Base-by-base conservation (phyloP, 768 basidiomycete species). In the Russula emetica region DNA sequence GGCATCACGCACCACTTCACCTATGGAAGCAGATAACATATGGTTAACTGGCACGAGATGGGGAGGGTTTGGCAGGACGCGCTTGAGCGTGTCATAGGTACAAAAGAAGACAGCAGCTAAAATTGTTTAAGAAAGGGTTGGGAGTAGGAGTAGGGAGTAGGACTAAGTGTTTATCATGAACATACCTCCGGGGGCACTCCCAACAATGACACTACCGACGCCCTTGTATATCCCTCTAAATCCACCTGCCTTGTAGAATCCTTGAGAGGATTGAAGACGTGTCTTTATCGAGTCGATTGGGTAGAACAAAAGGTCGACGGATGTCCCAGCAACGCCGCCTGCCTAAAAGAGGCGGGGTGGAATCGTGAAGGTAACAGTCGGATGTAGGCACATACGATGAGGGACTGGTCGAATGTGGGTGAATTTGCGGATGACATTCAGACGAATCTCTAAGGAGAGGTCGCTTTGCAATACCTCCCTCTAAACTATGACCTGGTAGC, bases 271-370 rank as follows among this genome's bases (percentile, higher is more conserved):
- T 71, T 99, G 96, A 38, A 97, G 80, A 54, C 96, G 87, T 44
- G 97, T 98, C 77, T 99, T 99, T 73, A 98, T 76, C 0, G 96
- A 97, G 77, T 99, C 96, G 62, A 99, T 85, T 1, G 96, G 96
- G 74, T 94, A 99, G 78, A 99, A 95, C 24, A 97, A 82, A 51
- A 98, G 82, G 76, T 99, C 96, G 20, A 98, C 96, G 2, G 93
- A 82, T 9, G 92, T 89, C 30, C 96, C 96, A 36, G 97, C 93
- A n/a, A 87, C 74, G 24, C 90, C 95, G 28, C 96, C 94, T 49
- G 92, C 88, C 90, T 94, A 69, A 20, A 18, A 40, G 30, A 54
- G 14, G 59, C 42, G 38, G 3, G 34, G 16, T 36, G 16, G 20
- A 44, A 3, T 20, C 5, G 34, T 24, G 63, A 44, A 65, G 22